Percentiles rank a stretch among this genome's conserved stretches.
phyloP scores from a whole-genome alignment of 495 filamentous ascomycete genomes.

The Rhypophila decipiens region DNA sequence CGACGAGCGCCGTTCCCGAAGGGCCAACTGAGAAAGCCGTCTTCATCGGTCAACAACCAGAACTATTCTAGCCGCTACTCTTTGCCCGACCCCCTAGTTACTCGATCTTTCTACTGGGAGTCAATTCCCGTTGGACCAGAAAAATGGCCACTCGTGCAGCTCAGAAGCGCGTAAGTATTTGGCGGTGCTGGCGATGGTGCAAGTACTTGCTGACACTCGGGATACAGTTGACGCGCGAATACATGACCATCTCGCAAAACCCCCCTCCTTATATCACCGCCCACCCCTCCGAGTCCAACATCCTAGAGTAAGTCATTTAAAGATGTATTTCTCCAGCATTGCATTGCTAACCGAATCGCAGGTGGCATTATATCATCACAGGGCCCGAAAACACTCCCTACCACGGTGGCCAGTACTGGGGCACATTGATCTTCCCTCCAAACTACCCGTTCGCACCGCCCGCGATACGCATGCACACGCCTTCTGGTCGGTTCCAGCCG shows the following conservation, averaged over 20 bases:
- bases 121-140: slow-evolving; percentile 12
- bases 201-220: not conserved
- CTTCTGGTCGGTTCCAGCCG: slow-evolving; percentile 89
- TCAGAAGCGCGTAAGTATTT: slow-evolving; percentile 65
- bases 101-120: not conserved
- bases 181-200: too few species aligned
- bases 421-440: slow-evolving; percentile 87
- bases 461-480: slow-evolving; percentile 98
- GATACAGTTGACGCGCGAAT: slow-evolving; percentile 81
- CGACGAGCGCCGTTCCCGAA: too few species aligned
- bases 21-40: too few species aligned
- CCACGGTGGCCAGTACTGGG: slow-evolving; percentile 95
- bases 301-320: slow-evolving; percentile 62
- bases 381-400: slow-evolving; percentile 94
- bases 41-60: too few species aligned
- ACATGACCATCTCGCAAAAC: slow-evolving; percentile 83
- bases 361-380: slow-evolving; percentile 98
- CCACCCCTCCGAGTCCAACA: slow-evolving; percentile 90
- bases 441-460: slow-evolving; percentile 97
- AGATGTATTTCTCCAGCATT: not conserved
- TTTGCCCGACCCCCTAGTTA: not conserved
- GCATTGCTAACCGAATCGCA: slow-evolving; percentile 22
- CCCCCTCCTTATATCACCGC: slow-evolving; percentile 91
- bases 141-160: slow-evolving; percentile 77
- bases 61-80: too few species aligned